These are phyloP conservation scores for Tetraselmis chui DNA, from an alignment of 139 green algal genomes.

Conservation along the genomic window DNA sequence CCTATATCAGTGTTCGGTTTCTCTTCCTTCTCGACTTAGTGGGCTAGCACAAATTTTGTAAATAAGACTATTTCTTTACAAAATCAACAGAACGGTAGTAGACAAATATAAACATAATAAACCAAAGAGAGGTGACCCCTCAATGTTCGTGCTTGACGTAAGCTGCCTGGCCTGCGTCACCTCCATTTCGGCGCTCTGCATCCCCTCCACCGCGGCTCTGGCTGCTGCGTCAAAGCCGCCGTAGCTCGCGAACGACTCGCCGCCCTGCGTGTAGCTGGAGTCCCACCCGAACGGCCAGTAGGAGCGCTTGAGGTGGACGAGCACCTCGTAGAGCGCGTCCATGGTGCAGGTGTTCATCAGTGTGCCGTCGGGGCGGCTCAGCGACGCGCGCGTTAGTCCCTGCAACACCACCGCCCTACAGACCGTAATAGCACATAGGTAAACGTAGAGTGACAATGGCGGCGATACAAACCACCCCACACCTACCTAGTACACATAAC, in stretches of 20 bases:
- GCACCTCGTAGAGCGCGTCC: conserved; percentile 56
- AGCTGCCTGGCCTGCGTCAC: no score
- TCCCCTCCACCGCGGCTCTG: conserved; percentile 31
- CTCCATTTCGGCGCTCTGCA: conserved; percentile 36
- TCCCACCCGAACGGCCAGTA: conserved; percentile 83
- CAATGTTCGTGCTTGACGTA: no score
- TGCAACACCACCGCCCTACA: conserved; percentile 17
- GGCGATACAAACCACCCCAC: not conserved
- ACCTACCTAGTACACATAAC: not conserved
- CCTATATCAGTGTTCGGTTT: no score
- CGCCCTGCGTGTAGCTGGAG: conserved; percentile 16
- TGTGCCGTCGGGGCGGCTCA: conserved; percentile 14
- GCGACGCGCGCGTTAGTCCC: conserved; percentile 21
- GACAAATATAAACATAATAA: no score
- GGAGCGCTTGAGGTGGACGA: conserved; percentile 66
- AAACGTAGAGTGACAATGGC: not conserved
- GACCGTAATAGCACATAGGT: not conserved
- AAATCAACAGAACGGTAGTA: no score
- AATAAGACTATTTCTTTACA: no score
- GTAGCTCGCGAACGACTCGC: not conserved
- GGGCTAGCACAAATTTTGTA: no score
- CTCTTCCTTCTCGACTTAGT: no score
- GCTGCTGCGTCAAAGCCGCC: conserved; percentile 28
- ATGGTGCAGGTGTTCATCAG: conserved; percentile 51
- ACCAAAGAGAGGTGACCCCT: no score